These are phyloP conservation scores for Pichia scutulata DNA, from an alignment of 805 yeast species.

Conservation along the genomic window DNA sequence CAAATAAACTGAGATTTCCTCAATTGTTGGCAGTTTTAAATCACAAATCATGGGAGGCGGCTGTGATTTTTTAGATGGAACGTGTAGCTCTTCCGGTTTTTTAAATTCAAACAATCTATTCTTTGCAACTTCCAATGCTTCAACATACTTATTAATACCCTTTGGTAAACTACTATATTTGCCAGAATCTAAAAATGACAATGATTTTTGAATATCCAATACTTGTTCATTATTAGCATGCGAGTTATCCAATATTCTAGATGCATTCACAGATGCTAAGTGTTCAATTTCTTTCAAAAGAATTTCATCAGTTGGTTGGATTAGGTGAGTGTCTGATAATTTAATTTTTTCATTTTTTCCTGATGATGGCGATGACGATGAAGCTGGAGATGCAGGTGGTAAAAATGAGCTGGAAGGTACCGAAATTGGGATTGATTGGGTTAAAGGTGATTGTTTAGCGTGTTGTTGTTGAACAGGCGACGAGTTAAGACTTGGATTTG, in stretches of 20 bases:
- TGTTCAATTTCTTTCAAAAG: slow-evolving; percentile 1
- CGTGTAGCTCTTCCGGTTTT: slow-evolving; percentile 8
- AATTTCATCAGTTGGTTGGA: neutral
- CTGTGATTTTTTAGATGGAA: slow-evolving; percentile 10
- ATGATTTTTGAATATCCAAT: slow-evolving; percentile 6
- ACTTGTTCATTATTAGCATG: neutral
- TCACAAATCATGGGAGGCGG: slow-evolving; percentile 20
- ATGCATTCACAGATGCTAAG: slow-evolving; percentile 4
- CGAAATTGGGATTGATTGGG: neutral
- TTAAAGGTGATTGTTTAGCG: neutral
- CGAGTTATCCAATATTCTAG: slow-evolving; percentile 1
- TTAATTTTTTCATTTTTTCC: neutral
- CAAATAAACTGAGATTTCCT: slow-evolving; percentile 47
- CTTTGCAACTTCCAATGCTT: slow-evolving; percentile 27
- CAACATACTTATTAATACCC: slow-evolving; percentile 20
- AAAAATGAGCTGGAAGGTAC: neutral
- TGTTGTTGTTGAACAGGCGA: neutral
- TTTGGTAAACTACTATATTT: slow-evolving; percentile 22
- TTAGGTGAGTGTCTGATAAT: neutral
- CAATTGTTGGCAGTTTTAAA: slow-evolving; percentile 47
- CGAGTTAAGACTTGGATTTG: neutral
- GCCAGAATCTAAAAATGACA: slow-evolving; percentile 18
- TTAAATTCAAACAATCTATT: slow-evolving; percentile 18
- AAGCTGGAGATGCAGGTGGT: neutral
- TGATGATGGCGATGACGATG: neutral